phyloP scores from a whole-genome alignment of 371 early-diverging fungal genomes.

The Rhizopus stolonifer region DNA sequence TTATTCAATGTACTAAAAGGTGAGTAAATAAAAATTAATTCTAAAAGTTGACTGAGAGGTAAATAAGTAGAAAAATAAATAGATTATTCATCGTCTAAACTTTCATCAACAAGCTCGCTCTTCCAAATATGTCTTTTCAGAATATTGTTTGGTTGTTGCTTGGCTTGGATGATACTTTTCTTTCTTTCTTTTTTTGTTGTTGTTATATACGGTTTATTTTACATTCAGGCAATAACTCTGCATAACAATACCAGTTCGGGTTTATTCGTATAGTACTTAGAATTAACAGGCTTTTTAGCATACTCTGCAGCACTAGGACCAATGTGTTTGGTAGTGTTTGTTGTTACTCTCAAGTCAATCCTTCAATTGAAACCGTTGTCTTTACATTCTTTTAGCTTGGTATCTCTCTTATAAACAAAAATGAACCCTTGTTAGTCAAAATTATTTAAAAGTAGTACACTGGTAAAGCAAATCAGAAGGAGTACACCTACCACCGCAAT shows the following conservation, averaged over 20 bases:
- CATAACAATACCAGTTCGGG: slow-evolving; percentile 1
- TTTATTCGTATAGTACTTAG: slow-evolving; percentile 9
- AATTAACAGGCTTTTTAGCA: slow-evolving; percentile 1
- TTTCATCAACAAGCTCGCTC: slow-evolving; percentile 3
- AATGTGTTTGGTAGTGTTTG: not conserved
- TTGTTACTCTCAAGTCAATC: slow-evolving; percentile 9
- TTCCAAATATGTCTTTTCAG: not conserved
- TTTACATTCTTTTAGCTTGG: slow-evolving; percentile 3
- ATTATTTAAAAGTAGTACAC: slow-evolving; percentile 1
- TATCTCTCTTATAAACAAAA: not conserved
- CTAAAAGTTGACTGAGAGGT: too few species aligned
- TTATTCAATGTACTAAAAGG: too few species aligned
- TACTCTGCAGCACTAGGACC: slow-evolving; percentile 10
- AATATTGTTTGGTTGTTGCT: not conserved
- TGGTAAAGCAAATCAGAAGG: slow-evolving; percentile 2
- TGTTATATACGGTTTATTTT: not conserved
- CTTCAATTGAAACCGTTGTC: slow-evolving; percentile 2
- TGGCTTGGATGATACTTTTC: not conserved
- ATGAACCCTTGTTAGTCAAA: not conserved
- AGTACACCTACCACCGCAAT: slow-evolving; percentile 2
- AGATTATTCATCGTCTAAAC: slow-evolving; percentile 3
- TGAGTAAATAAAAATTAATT: too few species aligned
- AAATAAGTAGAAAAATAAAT: not conserved
- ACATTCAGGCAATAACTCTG: not conserved
- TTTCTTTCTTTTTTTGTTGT: not conserved